Evolutionary conservation across 257 asterid species (phyloP), one percentile per base, ranked within the genome.

Genomic region (Nicotiana undulata): DNA sequence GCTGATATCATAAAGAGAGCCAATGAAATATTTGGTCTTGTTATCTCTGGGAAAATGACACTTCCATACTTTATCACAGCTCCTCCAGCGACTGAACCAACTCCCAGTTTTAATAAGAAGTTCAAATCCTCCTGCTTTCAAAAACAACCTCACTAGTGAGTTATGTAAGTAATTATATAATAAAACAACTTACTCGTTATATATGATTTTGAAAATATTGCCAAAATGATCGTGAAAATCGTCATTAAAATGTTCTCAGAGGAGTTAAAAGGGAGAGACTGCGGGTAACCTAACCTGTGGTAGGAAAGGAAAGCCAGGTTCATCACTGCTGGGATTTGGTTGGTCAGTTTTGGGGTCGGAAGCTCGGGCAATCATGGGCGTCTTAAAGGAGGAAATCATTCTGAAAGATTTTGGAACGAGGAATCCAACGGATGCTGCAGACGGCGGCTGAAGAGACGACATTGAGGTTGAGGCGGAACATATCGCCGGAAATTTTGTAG

Each of bases 51-150:
- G 55, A 87, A 86, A 44, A 92, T 17, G 7, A 81, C 81, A 82
- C 95, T 92, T 65, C 91, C 97, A 28, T 92, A 90, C 89, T 92
- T 90, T 8, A 92, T 87, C 10, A 87, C 94, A 0, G 93, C 97
- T 4, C 92, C 94, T 58, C 93, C 97, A 29, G 79, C 92, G 9
- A 89, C 78, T 0, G 94, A 89, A 29, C 89, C 91, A 10, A 55
- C 92, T 79, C 97, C 95, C 85, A 92, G 52, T 72, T 89, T 84
- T 68, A 81, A 86, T 91, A 92, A 44, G 76, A 89, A 90, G 64
- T 37, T 79, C 85, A 85, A 76, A 67, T 92, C 92, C 52, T 92
- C 93, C 94, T 92, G 86, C 72, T 22, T 40, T 70, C 58, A 68
- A 40, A 37, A 34, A 10, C 10, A 18, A 37, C 31, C 18, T 34